Base-by-base conservation (phyloP, 1,139 yeast genomes). In the Magnusiomyces tetraspermus region DNA sequence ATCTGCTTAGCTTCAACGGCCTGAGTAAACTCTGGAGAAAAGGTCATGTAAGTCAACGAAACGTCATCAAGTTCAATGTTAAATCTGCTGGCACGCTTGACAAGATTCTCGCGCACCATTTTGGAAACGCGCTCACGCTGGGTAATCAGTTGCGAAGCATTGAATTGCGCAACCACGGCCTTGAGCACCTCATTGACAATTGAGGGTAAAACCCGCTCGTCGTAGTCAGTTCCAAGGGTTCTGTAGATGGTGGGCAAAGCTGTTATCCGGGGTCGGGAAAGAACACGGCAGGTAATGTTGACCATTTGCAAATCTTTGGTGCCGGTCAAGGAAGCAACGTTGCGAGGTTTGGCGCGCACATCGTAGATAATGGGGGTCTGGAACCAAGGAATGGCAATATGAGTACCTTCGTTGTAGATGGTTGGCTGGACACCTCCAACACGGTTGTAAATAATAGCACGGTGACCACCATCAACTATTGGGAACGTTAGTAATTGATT, bases 231-330 rank as follows among this genome's bases (percentile, higher is more conserved):
- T 49, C 98, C 99, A 61, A 92, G 75, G 1, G 97, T 90, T 66
- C 97, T 80, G 74, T 80, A 92, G 59, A 92, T 86, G 57, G 76
- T 77, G 30, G 97, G 96, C 62, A 92, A 76, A 53, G 88, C 81
- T 53, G 71, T 70, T 38, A 88, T 77, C 53, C 87, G 84, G 1
- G 99, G 99, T 67, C 90, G 82, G 55, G 95, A 85, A 63, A 92
- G 78, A 37, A 92, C 98, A 74, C 99, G 84, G 71, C 99, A 92
- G 22, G 97, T 90, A 64, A 92, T 92, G 71, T 90, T 94, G 52
- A 92, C 99, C 99, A 92, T 92, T 73, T 92, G 99, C 67, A 92
- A 78, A 71, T 92, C 98, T 73, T 92, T 92, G 33, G 99, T 92
- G 59, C 99, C 98, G 4, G 99, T 92, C 67, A 92, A 78, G 13